phyloP scores from a whole-genome alignment of 768 basidiomycete species.

The Leccinum uliginosum region DNA sequence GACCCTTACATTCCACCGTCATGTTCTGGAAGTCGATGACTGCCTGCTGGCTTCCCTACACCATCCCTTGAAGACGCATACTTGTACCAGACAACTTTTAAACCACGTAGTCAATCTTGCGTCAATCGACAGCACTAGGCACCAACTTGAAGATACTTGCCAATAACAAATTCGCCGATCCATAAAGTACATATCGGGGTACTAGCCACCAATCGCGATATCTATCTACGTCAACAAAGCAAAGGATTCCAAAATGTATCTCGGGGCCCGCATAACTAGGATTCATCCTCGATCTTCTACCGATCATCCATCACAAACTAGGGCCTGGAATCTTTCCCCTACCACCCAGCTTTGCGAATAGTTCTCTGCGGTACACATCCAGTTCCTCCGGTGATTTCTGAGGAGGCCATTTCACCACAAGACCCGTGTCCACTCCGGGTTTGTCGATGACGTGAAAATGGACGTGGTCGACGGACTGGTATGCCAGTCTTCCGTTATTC shows the following conservation, averaged over 20 bases:
- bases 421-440: constrained; percentile 63
- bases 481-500: constrained; percentile 67
- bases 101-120: no score
- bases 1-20: no score
- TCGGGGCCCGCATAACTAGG: not conserved
- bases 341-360: constrained; percentile 1
- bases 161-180: not conserved
- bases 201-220: not conserved
- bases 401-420: constrained; percentile 66
- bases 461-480: constrained; percentile 75
- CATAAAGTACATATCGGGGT: not conserved
- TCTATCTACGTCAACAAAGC: not conserved
- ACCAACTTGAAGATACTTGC: not conserved
- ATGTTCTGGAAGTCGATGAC: no score
- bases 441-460: constrained; percentile 95
- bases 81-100: no score
- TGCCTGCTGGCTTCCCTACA: no score
- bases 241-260: not conserved
- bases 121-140: no score
- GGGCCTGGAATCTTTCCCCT: not conserved
- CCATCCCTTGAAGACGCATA: no score
- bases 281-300: not conserved
- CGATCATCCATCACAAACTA: not conserved
- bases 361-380: not conserved
- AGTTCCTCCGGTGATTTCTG: constrained; percentile 9